Conservation (phyloP, 2,329 filamentous ascomycete species). For the Claviceps monticola region DNA sequence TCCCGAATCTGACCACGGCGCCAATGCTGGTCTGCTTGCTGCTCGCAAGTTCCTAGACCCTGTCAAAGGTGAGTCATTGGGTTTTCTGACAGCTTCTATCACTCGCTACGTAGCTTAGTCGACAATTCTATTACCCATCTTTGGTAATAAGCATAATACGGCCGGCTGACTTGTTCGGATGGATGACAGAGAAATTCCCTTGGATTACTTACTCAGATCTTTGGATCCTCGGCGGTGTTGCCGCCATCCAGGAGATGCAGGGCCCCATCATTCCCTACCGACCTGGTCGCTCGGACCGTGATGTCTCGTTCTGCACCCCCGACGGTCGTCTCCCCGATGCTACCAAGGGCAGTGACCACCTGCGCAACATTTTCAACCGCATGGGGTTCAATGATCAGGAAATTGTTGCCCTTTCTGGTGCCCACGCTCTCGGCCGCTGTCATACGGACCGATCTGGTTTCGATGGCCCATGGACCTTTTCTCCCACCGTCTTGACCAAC, state of each 20-base stretch:
- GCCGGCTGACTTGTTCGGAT: background rate
- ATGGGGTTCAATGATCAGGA: conserved; percentile 98
- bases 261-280: conserved; percentile 80
- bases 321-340: conserved; percentile 80
- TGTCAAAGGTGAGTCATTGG: conserved; percentile 53
- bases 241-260: conserved; percentile 88
- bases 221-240: conserved; percentile 81
- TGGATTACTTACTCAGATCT: conserved; percentile 97
- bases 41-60: conserved; percentile 90
- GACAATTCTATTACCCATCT: too few species aligned
- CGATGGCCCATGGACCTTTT: conserved; percentile 84
- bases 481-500: conserved; percentile 82
- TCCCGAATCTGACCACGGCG: conserved; percentile 79
- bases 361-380: conserved; percentile 83
- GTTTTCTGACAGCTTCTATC: too few species aligned
- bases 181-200: conserved; percentile 49
- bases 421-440: conserved; percentile 78
- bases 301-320: conserved; percentile 75
- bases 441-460: conserved; percentile 82
- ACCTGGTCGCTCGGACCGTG: conserved; percentile 69
- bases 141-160: too few species aligned
- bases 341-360: conserved; percentile 61
- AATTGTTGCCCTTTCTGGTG: conserved; percentile 80
- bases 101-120: too few species aligned
- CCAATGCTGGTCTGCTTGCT: conserved; percentile 77